Percentiles rank a stretch among this genome's conserved stretches.
Conservation (phyloP, 176 grass and related monocot species). For the Ampelocalamus luodianensis region DNA sequence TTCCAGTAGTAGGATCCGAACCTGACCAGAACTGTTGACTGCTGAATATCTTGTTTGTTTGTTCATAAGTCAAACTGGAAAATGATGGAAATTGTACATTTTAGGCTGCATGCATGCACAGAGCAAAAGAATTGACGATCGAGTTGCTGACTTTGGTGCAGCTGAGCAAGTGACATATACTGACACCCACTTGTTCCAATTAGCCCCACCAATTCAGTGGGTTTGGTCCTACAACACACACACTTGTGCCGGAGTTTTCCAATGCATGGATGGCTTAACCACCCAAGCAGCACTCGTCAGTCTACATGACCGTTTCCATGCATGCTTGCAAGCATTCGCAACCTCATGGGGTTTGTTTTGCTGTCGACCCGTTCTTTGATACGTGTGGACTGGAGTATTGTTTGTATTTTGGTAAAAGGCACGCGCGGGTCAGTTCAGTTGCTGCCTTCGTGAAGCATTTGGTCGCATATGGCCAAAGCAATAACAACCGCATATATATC, state of each 20-base stretch:
- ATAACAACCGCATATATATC: not conserved
- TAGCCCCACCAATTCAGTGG: not conserved
- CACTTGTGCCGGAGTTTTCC: not conserved
- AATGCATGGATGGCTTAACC: not conserved
- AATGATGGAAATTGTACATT: not conserved
- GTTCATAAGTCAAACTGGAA: too few species aligned
- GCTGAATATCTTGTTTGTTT: not conserved
- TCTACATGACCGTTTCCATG: not conserved
- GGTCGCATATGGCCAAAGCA: not conserved
- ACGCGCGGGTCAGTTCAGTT: too few species aligned
- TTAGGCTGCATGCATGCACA: not conserved
- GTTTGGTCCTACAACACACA: not conserved
- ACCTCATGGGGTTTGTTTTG: not conserved
- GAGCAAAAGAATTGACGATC: not conserved
- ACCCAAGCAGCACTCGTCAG: not conserved
- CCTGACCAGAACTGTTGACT: not conserved
- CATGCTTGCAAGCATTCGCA: not conserved
- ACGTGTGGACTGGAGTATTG: not conserved
- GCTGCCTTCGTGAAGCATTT: not conserved
- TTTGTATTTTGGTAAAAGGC: not conserved
- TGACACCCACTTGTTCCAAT: not conserved
- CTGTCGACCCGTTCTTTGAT: not conserved
- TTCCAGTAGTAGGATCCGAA: not conserved
- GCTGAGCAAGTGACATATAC: not conserved
- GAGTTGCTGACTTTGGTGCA: constrained; percentile 21